Evolutionary conservation across 495 filamentous ascomycete genomes (phyloP).

Genomic region (Lophiostoma macrostomum): DNA sequence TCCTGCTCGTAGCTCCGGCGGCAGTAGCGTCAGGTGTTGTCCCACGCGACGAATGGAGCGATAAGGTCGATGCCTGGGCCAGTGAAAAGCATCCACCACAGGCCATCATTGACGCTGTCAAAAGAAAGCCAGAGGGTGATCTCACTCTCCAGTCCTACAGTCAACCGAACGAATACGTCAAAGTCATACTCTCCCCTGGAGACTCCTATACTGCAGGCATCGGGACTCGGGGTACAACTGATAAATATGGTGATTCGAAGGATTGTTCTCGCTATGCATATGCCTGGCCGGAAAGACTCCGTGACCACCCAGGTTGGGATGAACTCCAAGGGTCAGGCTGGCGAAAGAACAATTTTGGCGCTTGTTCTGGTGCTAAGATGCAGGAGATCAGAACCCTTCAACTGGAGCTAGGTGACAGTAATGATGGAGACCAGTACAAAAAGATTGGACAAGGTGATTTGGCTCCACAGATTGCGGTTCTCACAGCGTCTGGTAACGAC

Average conservation of each 20-base stretch:
- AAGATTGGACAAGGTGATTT: conserved; percentile 1
- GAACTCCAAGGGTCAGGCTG: not conserved
- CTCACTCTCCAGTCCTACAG: not conserved
- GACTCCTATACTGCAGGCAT: conserved; percentile 10
- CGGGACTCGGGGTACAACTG: not conserved
- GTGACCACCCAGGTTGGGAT: conserved; percentile 1
- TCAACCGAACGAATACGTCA: not conserved
- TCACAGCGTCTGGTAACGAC: conserved; percentile 6
- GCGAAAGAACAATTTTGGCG: conserved; percentile 5
- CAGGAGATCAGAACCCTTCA: not conserved
- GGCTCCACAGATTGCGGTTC: conserved; percentile 4
- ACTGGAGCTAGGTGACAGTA: not conserved
- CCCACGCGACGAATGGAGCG: not conserved
- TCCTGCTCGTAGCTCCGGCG: not conserved
- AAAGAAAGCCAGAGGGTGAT: not conserved
- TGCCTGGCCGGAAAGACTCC: conserved; percentile 2
- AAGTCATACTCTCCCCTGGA: not conserved
- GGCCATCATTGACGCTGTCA: not conserved
- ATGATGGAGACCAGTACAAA: not conserved
- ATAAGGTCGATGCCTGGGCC: not conserved
- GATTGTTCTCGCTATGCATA: not conserved
- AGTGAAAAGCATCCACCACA: not conserved
- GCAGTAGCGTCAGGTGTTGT: not conserved
- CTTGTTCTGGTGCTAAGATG: conserved; percentile 7
- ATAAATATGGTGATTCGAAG: not conserved